Evolutionary conservation across 305 asterid genomes (phyloP).

Genomic region (Rubia occidens): DNA sequence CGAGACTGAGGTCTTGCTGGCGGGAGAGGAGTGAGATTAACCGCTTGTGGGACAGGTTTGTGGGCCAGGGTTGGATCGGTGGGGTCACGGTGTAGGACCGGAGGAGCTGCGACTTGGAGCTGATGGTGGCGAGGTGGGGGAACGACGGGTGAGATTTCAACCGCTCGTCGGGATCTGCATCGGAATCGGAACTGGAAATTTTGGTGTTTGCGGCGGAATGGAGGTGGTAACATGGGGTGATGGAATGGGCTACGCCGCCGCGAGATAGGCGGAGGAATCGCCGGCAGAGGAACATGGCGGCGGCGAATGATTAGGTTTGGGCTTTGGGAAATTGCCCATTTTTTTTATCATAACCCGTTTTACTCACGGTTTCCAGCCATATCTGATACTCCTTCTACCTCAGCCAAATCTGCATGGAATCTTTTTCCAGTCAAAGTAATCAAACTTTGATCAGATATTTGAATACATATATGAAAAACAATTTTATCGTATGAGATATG

Average conservation of each 20-base stretch:
- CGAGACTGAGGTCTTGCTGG: constrained; percentile 62
- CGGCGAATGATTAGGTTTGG: not conserved
- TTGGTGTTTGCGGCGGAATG: constrained; percentile 14
- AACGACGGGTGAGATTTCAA: constrained; percentile 25
- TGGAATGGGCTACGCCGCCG: constrained; percentile 15
- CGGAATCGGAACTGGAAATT: not conserved
- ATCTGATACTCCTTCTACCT: not conserved
- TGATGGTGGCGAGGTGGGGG: constrained; percentile 37
- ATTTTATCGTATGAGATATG: too few relatives aligned
- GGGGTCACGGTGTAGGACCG: constrained; percentile 59
- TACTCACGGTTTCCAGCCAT: not conserved
- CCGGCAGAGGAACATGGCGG: constrained; percentile 3
- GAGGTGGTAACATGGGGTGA: constrained; percentile 6
- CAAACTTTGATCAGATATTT: too few relatives aligned
- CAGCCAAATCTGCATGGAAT: too few relatives aligned
- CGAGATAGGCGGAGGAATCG: constrained; percentile 1
- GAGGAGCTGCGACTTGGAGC: constrained; percentile 50
- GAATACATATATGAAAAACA: too few relatives aligned
- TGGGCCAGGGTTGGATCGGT: constrained; percentile 91
- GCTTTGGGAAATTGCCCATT: not conserved
- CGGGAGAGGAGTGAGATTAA: constrained; percentile 51
- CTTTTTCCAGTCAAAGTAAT: too few relatives aligned
- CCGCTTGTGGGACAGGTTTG: constrained; percentile 51
- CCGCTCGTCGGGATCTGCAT: constrained; percentile 11
- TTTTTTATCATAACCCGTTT: not conserved